phyloP scores from a whole-genome alignment of 768 basidiomycete genomes.

The Cubamyces sp. region DNA sequence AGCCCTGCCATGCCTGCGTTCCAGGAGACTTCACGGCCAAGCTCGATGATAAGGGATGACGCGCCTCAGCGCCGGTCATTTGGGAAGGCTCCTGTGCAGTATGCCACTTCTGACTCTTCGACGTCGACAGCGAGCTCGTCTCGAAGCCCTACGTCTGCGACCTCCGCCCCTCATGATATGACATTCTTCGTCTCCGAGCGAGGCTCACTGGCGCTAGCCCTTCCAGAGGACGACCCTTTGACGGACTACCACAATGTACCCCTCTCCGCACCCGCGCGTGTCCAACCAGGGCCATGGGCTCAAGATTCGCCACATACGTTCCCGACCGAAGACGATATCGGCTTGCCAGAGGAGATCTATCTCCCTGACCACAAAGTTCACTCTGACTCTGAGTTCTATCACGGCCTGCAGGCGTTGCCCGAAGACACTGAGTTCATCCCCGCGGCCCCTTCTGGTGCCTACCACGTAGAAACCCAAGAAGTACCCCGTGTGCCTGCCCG shows the following conservation, averaged over 20 bases:
- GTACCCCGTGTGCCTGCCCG: constrained; percentile 21
- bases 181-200: constrained; percentile 30
- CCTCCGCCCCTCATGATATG: constrained; percentile 22
- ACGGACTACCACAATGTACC: constrained; percentile 12
- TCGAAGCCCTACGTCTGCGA: constrained; percentile 12
- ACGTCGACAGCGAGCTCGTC: constrained; percentile 21
- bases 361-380: constrained; percentile 17
- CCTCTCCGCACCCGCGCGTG: constrained; percentile 18
- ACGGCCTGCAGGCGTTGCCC: constrained; percentile 50
- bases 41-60: constrained; percentile 6
- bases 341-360: constrained; percentile 2
- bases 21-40: constrained; percentile 11
- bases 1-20: constrained; percentile 23
- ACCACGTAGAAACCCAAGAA: constrained; percentile 13
- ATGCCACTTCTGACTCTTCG: constrained; percentile 22
- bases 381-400: constrained; percentile 22
- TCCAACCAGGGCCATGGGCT: constrained; percentile 14
- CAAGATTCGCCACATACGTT: constrained; percentile 5
- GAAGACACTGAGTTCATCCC: constrained; percentile 51
- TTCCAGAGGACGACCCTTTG: constrained; percentile 14
- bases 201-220: constrained; percentile 27
- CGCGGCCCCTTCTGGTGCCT: neutral
- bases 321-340: constrained; percentile 12
- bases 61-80: constrained; percentile 2
- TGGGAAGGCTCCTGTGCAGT: constrained; percentile 10